A percentile compares a stretch with the other conserved stretches of the same genome.
These are phyloP conservation scores for Aspergillus neotritici DNA, from an alignment of 2,329 filamentous ascomycete species.

Conservation along the genomic window DNA sequence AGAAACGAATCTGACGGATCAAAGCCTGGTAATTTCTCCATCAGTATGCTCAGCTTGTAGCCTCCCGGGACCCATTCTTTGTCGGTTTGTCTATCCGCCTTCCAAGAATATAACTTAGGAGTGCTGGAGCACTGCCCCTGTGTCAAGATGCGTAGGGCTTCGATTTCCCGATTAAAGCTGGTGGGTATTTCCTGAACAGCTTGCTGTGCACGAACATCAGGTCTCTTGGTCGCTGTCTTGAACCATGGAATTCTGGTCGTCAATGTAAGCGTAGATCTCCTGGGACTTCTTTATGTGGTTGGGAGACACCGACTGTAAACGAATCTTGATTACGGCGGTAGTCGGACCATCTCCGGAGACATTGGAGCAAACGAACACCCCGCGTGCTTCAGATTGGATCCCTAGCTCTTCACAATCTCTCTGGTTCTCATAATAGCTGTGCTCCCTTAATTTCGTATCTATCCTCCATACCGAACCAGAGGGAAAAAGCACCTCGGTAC, in stretches of 20 bases:
- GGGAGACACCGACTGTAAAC: not conserved
- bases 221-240: not conserved
- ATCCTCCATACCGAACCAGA: no score
- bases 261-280: no score
- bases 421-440: no score
- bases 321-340: not conserved
- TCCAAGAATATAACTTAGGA: not conserved
- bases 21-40: slow-evolving; percentile 2
- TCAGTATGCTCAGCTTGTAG: not conserved
- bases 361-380: slow-evolving; percentile 1
- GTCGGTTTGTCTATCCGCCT: not conserved
- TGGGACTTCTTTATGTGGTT: not conserved
- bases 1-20: not conserved
- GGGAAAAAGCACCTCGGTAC: no score
- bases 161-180: not conserved
- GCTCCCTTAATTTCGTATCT: no score
- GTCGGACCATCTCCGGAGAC: not conserved
- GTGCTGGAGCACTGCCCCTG: not conserved
- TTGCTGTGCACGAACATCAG: not conserved
- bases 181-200: not conserved
- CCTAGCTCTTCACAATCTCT: not conserved
- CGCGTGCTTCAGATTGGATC: not conserved
- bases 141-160: not conserved
- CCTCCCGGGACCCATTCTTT: slow-evolving; percentile 4
- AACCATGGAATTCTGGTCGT: no score